Conservation (phyloP, 148 eudicot species). For the Spergularia marina region DNA sequence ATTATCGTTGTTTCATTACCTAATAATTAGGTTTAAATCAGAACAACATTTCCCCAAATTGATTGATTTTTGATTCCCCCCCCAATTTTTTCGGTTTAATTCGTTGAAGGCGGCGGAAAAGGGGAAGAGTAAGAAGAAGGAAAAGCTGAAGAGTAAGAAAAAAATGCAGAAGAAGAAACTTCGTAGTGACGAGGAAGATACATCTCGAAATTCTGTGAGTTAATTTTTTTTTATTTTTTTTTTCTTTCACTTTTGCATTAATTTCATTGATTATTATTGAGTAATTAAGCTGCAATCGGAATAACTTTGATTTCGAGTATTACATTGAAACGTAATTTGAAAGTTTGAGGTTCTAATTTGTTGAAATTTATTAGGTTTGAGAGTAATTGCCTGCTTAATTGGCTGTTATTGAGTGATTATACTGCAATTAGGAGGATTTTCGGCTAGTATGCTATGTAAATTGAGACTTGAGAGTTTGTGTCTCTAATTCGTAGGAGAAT, state of each 20-base stretch:
- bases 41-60: background rate
- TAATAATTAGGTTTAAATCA: too few relatives aligned
- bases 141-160: background rate
- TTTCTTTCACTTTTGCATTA: background rate
- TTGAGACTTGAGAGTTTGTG: background rate
- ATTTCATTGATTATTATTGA: background rate
- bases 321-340: too few relatives aligned
- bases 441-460: background rate
- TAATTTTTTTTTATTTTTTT: too few relatives aligned
- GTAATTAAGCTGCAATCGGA: background rate
- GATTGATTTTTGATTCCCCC: too few relatives aligned
- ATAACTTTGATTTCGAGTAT: too few relatives aligned
- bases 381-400: too few relatives aligned
- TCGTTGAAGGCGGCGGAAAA: conserved; percentile 4
- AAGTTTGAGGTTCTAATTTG: too few relatives aligned
- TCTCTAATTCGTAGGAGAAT: background rate
- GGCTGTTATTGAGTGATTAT: background rate
- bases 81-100: conserved; percentile 8
- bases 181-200: conserved; percentile 12
- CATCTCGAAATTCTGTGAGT: conserved; percentile 18
- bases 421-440: background rate
- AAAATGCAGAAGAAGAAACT: background rate
- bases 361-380: too few relatives aligned
- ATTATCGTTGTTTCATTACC: background rate
- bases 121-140: conserved; percentile 13